Conservation (phyloP, 73 alveolate genomes). For the Paramecium bursaria region DNA sequence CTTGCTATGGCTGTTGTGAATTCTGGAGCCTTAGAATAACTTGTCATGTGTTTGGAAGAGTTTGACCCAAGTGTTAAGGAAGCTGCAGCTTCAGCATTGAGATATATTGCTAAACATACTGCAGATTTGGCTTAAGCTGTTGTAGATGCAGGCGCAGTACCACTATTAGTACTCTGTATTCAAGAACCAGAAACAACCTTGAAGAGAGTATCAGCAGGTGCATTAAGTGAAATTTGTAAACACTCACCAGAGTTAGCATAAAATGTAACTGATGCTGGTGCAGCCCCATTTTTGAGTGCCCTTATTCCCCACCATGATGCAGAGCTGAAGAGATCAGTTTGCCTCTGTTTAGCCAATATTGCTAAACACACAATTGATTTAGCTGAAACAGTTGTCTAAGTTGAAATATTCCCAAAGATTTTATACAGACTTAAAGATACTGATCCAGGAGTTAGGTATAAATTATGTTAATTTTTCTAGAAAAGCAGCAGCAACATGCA, state of each 20-base stretch:
- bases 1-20: conserved; percentile 99
- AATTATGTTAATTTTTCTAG: conserved; percentile 69
- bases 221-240: conserved; percentile 97
- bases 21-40: conserved; percentile 99
- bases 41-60: conserved; percentile 98
- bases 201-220: conserved; percentile 99
- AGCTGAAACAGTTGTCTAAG: conserved; percentile 98
- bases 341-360: conserved; percentile 97
- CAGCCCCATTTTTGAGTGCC: conserved; percentile 80
- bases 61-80: conserved; percentile 99
- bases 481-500: conserved; percentile 99
- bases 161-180: conserved; percentile 88
- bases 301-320: conserved; percentile 94
- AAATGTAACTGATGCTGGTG: conserved; percentile 95
- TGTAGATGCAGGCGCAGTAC: conserved; percentile 99
- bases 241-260: conserved; percentile 99
- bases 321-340: conserved; percentile 91
- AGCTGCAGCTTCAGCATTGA: conserved; percentile 98
- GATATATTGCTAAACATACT: conserved; percentile 97
- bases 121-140: conserved; percentile 96
- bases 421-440: conserved; percentile 98
- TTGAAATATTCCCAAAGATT: conserved; percentile 98
- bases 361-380: conserved; percentile 99
- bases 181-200: conserved; percentile 99
- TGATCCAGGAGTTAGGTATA: conserved; percentile 78